Conservation (phyloP, 2,329 filamentous ascomycete genomes). For the Orbilia quercus region DNA sequence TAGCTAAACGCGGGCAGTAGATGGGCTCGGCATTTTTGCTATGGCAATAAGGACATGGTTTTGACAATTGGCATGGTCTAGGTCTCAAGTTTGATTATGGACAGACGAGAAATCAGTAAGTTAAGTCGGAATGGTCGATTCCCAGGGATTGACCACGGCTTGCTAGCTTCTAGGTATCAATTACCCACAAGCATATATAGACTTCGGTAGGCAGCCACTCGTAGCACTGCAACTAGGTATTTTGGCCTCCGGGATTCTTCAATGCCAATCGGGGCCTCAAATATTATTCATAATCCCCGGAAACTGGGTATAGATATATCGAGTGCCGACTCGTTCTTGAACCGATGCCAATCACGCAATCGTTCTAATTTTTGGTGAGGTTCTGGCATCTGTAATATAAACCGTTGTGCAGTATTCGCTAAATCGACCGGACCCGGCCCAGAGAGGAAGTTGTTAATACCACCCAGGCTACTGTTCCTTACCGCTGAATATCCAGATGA, state of each 20-base stretch:
- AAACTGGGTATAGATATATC: too few species aligned
- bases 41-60: too few species aligned
- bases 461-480: background rate
- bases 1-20: too few species aligned
- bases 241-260: background rate
- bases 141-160: background rate
- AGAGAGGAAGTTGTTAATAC: background rate
- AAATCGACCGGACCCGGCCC: too few species aligned
- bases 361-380: too few species aligned
- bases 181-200: background rate
- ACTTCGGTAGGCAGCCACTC: slow-evolving; percentile 1
- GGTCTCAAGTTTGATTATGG: background rate
- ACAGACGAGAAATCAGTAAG: background rate
- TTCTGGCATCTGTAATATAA: too few species aligned
- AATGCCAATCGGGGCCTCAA: too few species aligned
- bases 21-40: too few species aligned
- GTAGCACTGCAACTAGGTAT: background rate
- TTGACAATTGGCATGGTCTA: too few species aligned
- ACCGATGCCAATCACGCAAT: background rate
- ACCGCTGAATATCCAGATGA: background rate
- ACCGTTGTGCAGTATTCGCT: too few species aligned
- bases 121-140: background rate
- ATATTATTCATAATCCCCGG: too few species aligned
- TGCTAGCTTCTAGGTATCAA: background rate
- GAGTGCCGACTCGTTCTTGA: background rate